These are phyloP conservation scores for Hanseniaspora vineae DNA, from an alignment of 805 yeast genomes.

Conservation along the genomic window DNA sequence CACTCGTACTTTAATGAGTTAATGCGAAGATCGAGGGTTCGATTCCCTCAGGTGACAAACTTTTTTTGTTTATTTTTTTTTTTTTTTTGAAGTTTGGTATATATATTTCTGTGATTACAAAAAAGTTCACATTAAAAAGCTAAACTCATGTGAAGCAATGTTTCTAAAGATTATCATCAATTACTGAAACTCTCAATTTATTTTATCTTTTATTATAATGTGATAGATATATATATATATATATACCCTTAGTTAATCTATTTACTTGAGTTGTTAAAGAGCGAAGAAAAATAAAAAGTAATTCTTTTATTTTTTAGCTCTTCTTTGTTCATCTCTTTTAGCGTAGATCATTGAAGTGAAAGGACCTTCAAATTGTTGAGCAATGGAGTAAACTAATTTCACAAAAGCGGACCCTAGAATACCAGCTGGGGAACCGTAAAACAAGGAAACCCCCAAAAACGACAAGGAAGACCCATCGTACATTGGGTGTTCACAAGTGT, in stretches of 20 bases:
- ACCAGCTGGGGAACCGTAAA: slow-evolving; percentile 86
- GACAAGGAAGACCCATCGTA: slow-evolving; percentile 84
- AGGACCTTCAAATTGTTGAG: slow-evolving; percentile 86
- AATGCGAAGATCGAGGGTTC: slow-evolving; percentile 42
- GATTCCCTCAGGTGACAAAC: slow-evolving; percentile 39
- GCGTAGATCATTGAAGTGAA: slow-evolving; percentile 88
- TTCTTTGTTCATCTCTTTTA: slow-evolving; percentile 36
- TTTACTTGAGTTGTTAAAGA: background rate
- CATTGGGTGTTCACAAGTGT: slow-evolving; percentile 87
- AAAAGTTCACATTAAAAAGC: too few species aligned
- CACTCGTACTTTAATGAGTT: slow-evolving; percentile 31
- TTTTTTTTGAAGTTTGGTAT: too few species aligned
- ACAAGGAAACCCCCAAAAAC: slow-evolving; percentile 82
- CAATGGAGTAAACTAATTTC: slow-evolving; percentile 68
- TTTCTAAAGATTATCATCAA: background rate
- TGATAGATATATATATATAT: background rate
- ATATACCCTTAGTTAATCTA: background rate
- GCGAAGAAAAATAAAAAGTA: background rate
- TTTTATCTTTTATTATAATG: background rate
- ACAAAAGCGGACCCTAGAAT: slow-evolving; percentile 60
- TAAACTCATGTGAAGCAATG: too few species aligned
- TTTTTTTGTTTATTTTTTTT: slow-evolving; percentile 6
- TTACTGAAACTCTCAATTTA: background rate
- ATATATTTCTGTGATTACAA: too few species aligned
- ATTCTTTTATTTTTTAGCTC: slow-evolving; percentile 5